Percentiles rank a stretch among this genome's conserved stretches.
Conservation (phyloP, 805 yeast genomes). For the Kurtzmaniella fragi region DNA sequence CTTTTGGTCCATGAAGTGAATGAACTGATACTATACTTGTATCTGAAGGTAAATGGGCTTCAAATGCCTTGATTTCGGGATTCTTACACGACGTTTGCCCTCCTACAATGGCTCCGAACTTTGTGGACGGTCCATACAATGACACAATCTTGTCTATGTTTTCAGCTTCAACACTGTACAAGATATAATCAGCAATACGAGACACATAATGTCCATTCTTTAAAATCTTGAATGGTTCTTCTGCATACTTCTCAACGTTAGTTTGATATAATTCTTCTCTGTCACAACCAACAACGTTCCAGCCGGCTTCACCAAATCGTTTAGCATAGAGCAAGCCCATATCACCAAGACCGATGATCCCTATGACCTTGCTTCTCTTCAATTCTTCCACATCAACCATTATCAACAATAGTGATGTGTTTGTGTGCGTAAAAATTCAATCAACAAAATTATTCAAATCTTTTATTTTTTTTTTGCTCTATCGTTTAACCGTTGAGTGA, state of each 20-base stretch:
- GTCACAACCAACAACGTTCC: constrained; percentile 88
- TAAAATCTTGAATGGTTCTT: constrained; percentile 51
- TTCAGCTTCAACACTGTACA: constrained; percentile 93
- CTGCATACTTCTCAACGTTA: constrained; percentile 34
- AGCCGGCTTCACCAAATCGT: constrained; percentile 73
- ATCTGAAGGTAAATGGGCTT: constrained; percentile 66
- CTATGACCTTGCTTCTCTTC: constrained; percentile 52
- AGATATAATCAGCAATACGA: constrained; percentile 72
- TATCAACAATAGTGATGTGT: too few species aligned
- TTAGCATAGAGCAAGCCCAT: constrained; percentile 91
- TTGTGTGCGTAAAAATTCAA: too few species aligned
- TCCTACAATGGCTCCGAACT: constrained; percentile 88
- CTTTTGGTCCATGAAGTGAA: constrained; percentile 92
- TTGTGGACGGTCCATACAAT: constrained; percentile 81
- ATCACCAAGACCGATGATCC: constrained; percentile 94
- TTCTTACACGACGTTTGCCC: constrained; percentile 96
- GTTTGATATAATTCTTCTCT: constrained; percentile 57
- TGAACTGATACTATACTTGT: constrained; percentile 82
- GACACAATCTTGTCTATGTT: constrained; percentile 68
- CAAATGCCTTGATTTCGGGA: constrained; percentile 87
- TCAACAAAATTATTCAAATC: too few species aligned
- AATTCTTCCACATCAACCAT: background rate
- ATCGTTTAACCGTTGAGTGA: too few species aligned
- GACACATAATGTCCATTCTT: constrained; percentile 81
- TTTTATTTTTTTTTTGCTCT: too few species aligned